A percentile compares a stretch with the other conserved stretches of the same genome.
Evolutionary conservation across 306 rosid genomes (phyloP).

Genomic region (Vigna unguiculata): DNA sequence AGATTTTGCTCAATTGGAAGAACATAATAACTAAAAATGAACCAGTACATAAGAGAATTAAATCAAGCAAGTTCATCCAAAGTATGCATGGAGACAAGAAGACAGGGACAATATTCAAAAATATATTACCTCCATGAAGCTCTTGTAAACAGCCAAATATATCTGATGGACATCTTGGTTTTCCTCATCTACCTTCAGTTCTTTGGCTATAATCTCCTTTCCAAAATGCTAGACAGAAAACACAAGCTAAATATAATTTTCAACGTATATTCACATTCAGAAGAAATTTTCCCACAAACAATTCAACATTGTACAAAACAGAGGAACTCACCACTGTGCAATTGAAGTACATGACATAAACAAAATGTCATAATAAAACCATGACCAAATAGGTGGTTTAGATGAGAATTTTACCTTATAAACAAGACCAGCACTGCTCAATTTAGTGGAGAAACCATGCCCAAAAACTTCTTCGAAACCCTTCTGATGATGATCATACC

Average conservation of each 20-base stretch:
- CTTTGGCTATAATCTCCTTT: slow-evolving; percentile 91
- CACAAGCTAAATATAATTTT: slow-evolving; percentile 12
- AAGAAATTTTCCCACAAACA: background rate
- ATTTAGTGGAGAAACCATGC: slow-evolving; percentile 87
- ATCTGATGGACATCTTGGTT: slow-evolving; percentile 75
- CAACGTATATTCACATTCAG: slow-evolving; percentile 19
- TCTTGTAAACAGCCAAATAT: slow-evolving; percentile 86
- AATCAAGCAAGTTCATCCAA: slow-evolving; percentile 9
- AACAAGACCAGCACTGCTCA: slow-evolving; percentile 96
- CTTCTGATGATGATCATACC: slow-evolving; percentile 98
- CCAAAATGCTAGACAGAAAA: slow-evolving; percentile 78
- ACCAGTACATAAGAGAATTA: background rate
- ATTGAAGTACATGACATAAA: background rate
- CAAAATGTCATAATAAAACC: background rate
- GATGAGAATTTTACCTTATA: slow-evolving; percentile 67
- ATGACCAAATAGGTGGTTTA: slow-evolving; percentile 5
- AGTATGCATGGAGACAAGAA: background rate
- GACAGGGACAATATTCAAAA: background rate
- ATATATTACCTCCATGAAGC: slow-evolving; percentile 92
- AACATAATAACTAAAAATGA: slow-evolving; percentile 12
- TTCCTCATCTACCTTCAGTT: slow-evolving; percentile 81
- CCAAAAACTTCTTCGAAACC: slow-evolving; percentile 93
- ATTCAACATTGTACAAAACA: background rate
- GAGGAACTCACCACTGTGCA: background rate
- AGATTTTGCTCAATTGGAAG: background rate